These are phyloP conservation scores for Penicillium silybi DNA, from an alignment of 495 filamentous ascomycete species.

Conservation along the genomic window DNA sequence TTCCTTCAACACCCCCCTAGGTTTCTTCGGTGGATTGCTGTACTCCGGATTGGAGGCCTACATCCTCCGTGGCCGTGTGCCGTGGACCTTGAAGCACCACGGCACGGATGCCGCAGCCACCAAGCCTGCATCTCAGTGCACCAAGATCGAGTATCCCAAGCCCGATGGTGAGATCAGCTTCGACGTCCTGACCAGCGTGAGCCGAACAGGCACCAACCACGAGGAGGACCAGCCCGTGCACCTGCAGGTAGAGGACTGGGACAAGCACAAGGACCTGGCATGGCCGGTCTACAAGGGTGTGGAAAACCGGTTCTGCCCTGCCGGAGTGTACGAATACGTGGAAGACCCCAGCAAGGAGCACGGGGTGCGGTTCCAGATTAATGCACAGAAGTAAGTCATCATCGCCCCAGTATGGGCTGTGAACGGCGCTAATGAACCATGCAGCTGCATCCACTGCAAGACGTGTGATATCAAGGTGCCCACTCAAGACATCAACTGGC, in stretches of 20 bases:
- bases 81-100: slow-evolving; percentile 92
- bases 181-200: slow-evolving; percentile 92
- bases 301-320: slow-evolving; percentile 99
- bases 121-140: slow-evolving; percentile 69
- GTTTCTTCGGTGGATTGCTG: slow-evolving; percentile 80
- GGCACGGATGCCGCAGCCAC: slow-evolving; percentile 62
- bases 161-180: slow-evolving; percentile 92
- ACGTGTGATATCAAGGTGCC: slow-evolving; percentile 99
- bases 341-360: slow-evolving; percentile 79
- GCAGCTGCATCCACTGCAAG: slow-evolving; percentile 97
- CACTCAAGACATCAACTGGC: slow-evolving; percentile 94
- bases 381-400: slow-evolving; percentile 84
- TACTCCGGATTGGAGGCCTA: slow-evolving; percentile 95
- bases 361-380: slow-evolving; percentile 95
- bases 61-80: slow-evolving; percentile 74
- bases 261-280: slow-evolving; percentile 73
- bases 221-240: slow-evolving; percentile 98
- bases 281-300: slow-evolving; percentile 88
- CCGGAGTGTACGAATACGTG: slow-evolving; percentile 96
- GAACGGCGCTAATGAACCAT: not conserved
- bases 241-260: slow-evolving; percentile 91
- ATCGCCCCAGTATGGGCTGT: not conserved
- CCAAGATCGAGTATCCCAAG: slow-evolving; percentile 94
- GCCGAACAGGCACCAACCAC: slow-evolving; percentile 93
- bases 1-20: slow-evolving; percentile 80